These are phyloP conservation scores for Pterocarpus santalinus DNA, from an alignment of 306 rosid genomes.

Conservation along the genomic window DNA sequence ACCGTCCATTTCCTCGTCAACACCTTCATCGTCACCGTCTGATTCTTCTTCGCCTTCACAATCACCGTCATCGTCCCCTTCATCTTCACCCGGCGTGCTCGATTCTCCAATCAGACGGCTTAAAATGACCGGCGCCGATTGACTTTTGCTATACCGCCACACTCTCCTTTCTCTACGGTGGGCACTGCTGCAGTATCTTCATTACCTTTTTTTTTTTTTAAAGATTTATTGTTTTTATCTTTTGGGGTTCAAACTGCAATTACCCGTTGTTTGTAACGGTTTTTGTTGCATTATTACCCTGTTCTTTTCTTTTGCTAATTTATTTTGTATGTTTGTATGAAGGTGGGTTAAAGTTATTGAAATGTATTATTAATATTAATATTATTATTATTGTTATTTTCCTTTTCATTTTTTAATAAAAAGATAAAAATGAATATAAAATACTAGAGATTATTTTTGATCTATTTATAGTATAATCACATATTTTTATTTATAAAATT, in stretches of 20 bases:
- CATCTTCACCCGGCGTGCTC: constrained; percentile 59
- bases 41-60: constrained; percentile 9
- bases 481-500: too few relatives aligned
- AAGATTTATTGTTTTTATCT: constrained; percentile 7
- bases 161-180: not conserved
- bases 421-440: not conserved
- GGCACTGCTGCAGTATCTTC: constrained; percentile 24
- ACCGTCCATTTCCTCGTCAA: constrained; percentile 57
- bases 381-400: not conserved
- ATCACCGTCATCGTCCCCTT: constrained; percentile 52
- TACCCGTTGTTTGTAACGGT: constrained; percentile 75
- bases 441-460: too few relatives aligned
- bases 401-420: not conserved
- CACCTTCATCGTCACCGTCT: constrained; percentile 53
- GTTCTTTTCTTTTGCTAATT: constrained; percentile 42
- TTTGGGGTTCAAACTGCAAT: constrained; percentile 52
- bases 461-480: too few relatives aligned
- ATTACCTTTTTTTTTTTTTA: constrained; percentile 29
- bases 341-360: constrained; percentile 42
- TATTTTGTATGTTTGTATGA: constrained; percentile 54
- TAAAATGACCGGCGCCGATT: constrained; percentile 64
- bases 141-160: constrained; percentile 10
- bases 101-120: constrained; percentile 85
- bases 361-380: not conserved
- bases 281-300: constrained; percentile 55